Percentiles rank a stretch among this genome's conserved stretches.
phyloP scores from a whole-genome alignment of 2,329 filamentous ascomycete genomes.

The Verticillium dahliae region DNA sequence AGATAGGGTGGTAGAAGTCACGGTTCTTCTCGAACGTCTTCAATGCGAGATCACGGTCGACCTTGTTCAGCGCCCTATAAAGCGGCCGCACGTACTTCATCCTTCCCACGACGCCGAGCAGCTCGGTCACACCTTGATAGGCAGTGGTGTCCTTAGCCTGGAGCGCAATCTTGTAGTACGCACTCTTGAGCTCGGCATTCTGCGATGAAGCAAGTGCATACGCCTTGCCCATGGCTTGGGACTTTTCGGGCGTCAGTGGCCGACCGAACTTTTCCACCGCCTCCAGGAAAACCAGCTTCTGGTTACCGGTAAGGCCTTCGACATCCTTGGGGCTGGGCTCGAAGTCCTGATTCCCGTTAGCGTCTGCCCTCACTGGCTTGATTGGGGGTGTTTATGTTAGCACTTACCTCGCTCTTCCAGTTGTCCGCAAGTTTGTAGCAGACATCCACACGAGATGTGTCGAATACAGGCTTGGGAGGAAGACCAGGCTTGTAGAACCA shows the following conservation, averaged over 20 bases:
- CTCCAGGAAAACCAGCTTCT: conserved; percentile 87
- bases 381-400: no score
- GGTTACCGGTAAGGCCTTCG: conserved; percentile 71
- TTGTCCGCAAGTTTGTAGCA: conserved; percentile 78
- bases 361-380: neutral
- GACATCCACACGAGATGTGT: conserved; percentile 78
- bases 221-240: conserved; percentile 63
- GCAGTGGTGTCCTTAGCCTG: conserved; percentile 63
- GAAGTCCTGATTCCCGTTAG: conserved; percentile 38
- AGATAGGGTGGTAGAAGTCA: conserved; percentile 95
- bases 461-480: conserved; percentile 85
- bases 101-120: conserved; percentile 76
- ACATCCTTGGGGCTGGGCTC: conserved; percentile 64
- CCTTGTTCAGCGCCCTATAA: conserved; percentile 68
- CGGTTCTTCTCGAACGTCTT: conserved; percentile 80
- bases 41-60: conserved; percentile 68
- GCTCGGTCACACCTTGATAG: conserved; percentile 63
- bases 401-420: conserved; percentile 58
- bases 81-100: conserved; percentile 97
- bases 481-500: conserved; percentile 86
- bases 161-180: conserved; percentile 76
- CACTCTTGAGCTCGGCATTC: conserved; percentile 79
- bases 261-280: conserved; percentile 61
- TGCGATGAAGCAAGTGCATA: conserved; percentile 70
- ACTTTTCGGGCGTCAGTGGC: conserved; percentile 57